These are phyloP conservation scores for Populus tremula DNA, from an alignment of 345 rosid genomes.

Conservation along the genomic window DNA sequence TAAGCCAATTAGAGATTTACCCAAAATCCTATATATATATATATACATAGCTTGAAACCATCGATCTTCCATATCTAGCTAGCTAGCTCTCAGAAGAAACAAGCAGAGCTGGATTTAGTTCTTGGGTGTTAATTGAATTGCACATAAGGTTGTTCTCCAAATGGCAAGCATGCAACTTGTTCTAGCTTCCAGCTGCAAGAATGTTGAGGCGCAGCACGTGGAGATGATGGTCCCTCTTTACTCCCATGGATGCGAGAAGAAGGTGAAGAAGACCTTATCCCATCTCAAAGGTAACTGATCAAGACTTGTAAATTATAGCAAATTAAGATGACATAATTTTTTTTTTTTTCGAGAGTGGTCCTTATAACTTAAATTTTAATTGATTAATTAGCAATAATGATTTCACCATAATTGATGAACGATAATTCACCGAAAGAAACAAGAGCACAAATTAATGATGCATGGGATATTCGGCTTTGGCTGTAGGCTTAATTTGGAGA, in stretches of 20 bases:
- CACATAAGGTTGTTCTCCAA: not conserved
- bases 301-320: not conserved
- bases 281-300: slow-evolving; percentile 64
- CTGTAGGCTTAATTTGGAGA: not conserved
- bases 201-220: slow-evolving; percentile 86
- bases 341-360: not conserved
- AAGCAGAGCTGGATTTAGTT: not conserved
- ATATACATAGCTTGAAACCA: not conserved
- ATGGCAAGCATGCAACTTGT: slow-evolving; percentile 76
- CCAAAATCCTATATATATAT: not conserved
- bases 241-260: slow-evolving; percentile 77
- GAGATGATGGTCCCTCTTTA: slow-evolving; percentile 94
- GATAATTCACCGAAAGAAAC: not conserved
- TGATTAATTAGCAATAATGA: not conserved
- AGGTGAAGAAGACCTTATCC: slow-evolving; percentile 66
- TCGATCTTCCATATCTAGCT: not conserved
- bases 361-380: not conserved
- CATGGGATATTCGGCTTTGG: not conserved
- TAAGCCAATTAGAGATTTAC: not conserved
- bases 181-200: slow-evolving; percentile 44
- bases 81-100: not conserved
- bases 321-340: too few relatives aligned
- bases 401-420: not conserved
- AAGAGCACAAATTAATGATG: not conserved
- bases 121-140: not conserved